Evolutionary conservation across 1,139 yeast species (phyloP).

Genomic region (Candida sp.): DNA sequence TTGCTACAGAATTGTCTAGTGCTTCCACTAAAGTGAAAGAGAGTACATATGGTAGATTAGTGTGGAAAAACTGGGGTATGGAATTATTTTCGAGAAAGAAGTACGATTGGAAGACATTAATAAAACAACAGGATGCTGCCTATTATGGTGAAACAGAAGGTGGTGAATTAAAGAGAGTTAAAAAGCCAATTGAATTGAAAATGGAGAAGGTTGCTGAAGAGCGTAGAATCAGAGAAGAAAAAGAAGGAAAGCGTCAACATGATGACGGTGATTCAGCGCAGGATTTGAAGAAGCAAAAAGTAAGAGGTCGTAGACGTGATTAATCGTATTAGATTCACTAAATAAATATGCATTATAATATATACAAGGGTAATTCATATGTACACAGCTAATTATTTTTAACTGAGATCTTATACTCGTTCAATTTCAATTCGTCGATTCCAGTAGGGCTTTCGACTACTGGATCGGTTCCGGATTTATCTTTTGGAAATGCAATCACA

Average conservation of each 20-base stretch:
- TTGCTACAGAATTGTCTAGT: constrained; percentile 66
- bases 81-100: constrained; percentile 72
- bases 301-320: constrained; percentile 27
- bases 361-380: constrained; percentile 3
- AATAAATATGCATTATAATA: constrained; percentile 5
- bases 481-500: constrained; percentile 95
- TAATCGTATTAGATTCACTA: not conserved
- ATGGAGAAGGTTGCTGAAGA: constrained; percentile 38
- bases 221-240: constrained; percentile 25
- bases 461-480: constrained; percentile 82
- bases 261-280: constrained; percentile 15
- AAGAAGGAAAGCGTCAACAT: constrained; percentile 18
- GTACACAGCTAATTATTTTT: constrained; percentile 8
- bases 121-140: constrained; percentile 68
- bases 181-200: constrained; percentile 44
- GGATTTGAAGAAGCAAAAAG: constrained; percentile 16
- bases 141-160: constrained; percentile 24
- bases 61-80: constrained; percentile 95
- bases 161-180: constrained; percentile 15
- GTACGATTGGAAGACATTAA: constrained; percentile 75
- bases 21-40: constrained; percentile 72
- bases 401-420: constrained; percentile 41
- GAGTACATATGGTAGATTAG: constrained; percentile 82
- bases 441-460: constrained; percentile 83
- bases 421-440: constrained; percentile 49